Evolutionary conservation across 2,329 filamentous ascomycete species (phyloP), one percentile per base, ranked within the genome.

Genomic region (Aspergillus tubingensis): DNA sequence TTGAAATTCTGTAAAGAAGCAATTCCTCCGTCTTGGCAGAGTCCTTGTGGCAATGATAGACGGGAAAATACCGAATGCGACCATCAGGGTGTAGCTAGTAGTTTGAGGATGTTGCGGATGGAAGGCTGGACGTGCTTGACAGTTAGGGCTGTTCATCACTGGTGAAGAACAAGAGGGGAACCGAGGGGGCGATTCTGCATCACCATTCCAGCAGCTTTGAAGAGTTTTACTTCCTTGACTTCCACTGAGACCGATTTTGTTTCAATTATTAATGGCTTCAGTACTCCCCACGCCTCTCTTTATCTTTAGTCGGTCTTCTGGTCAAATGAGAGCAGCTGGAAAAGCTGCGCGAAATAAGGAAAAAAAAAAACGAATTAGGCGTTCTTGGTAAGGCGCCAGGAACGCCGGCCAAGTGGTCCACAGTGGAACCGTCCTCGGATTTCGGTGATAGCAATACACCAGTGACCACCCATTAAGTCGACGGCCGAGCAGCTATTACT

Each of bases 21-120:
- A 61, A 57, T 63, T 63, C 27, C 48, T 63, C 62, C 62, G 62
- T 63, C 62, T 63, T 57, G 56, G 62, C 62, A 44, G 7, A 19
- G 17, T 23, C 11, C 30, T 44, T 41, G 25, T 47, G 53, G 43
- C 17, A 36, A 44, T 44, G 27, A 55, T 55, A 32, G 39, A 25
- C 36, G 30, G 19, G 50, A 21, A 53, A 38, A 23, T 38, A 23
- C 30, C 50, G 17, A n/a, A 39, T 53, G 25, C 50, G 50, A 53
- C 19, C 32, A 23, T 30, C n/a, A 30, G 15, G 25, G 25, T 50
- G 47, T 44, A 21, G 32, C 32, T 36, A 36, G 8, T 44, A 44
- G 47, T 30, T 50, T n/a, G 47, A 50, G 25, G 47, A 27, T 23
- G 47, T 5, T 17, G 25, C 25, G 25, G 47, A 50, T 50, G 47